Evolutionary conservation across 768 basidiomycete genomes (phyloP), one percentile per base, ranked within the genome.

Genomic region (Hericium alpestre): DNA sequence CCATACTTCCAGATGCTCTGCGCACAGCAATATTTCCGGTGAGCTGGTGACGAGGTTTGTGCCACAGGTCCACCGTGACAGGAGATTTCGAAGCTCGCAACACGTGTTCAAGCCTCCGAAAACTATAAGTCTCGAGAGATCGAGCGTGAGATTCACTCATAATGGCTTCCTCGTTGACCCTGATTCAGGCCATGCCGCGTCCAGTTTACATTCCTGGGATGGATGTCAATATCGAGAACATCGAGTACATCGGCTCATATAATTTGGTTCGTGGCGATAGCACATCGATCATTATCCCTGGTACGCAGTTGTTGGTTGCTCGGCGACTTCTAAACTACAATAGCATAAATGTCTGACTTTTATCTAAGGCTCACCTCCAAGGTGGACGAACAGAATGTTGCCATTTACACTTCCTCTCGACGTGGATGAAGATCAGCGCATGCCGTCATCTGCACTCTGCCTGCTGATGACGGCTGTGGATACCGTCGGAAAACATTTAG

Each of bases 391-490:
- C 27, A 64, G 62, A 15, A 51, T 69, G 0, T 63, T 74, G 8
- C 84, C 86, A 1, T 80, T 74, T 60, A 74, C 67, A 6, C 81
- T 89, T 12, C 73, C 75, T 2, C 73, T 71, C 13, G 87, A 89
- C 64, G 67, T 65, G 5, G 83, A 81, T 0, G 37, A 76, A 18
- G 82, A 90, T 66, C 84, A 84, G 59, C 72, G 71, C 56, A 69
- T 75, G 63, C 66, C 67, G 8, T 46, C 69, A 65, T 66, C 63
- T 9, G 61, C 76, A 0, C 65, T 82, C 58, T 61, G 83, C 3
- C 84, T 87, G 9, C 71, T 87, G 59, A 72, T 89, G 55, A 74
- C 71, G 23, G 81, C 86, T 2, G 79, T 82, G 18, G 81, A 84
- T 61, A 69, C 69, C 25, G 54, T 66, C 23, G 61, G 59, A 12